Evolutionary conservation across 228 moss, liverwort and hornwort genomes (phyloP).

Genomic region (Sphagnum magellanicum): DNA sequence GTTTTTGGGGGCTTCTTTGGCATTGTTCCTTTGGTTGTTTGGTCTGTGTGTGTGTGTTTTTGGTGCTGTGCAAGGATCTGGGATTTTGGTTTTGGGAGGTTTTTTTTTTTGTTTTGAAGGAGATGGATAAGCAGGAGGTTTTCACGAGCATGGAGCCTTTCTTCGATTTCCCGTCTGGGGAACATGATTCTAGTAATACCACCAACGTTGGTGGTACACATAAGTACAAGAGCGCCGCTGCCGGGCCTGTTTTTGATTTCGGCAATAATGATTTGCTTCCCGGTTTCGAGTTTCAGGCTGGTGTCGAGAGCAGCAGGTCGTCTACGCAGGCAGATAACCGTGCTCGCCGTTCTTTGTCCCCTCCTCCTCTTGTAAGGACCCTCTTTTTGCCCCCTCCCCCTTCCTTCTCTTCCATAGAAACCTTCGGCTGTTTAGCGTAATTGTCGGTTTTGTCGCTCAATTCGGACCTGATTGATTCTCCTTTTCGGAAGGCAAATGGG

Average conservation of each 20-base stretch:
- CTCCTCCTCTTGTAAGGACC: conserved; percentile 32
- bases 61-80: too few relatives aligned
- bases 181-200: conserved; percentile 12
- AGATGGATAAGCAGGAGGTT: too few relatives aligned
- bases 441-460: neutral
- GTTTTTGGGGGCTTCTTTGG: neutral
- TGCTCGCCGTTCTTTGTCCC: conserved; percentile 39
- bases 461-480: neutral
- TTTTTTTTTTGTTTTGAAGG: too few relatives aligned
- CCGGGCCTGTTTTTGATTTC: conserved; percentile 33
- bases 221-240: conserved; percentile 35
- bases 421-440: neutral
- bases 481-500: too few relatives aligned
- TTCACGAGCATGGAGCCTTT: conserved; percentile 40
- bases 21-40: neutral
- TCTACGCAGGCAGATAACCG: conserved; percentile 36
- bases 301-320: conserved; percentile 29
- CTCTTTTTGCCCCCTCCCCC: neutral
- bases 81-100: too few relatives aligned
- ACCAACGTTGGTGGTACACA: conserved; percentile 6
- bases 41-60: too few relatives aligned
- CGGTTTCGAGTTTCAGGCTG: conserved; percentile 71
- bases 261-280: conserved; percentile 61
- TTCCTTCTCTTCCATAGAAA: neutral
- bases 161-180: conserved; percentile 62